phyloP scores from a whole-genome alignment of 768 basidiomycete species.

The Boletus patriciae region DNA sequence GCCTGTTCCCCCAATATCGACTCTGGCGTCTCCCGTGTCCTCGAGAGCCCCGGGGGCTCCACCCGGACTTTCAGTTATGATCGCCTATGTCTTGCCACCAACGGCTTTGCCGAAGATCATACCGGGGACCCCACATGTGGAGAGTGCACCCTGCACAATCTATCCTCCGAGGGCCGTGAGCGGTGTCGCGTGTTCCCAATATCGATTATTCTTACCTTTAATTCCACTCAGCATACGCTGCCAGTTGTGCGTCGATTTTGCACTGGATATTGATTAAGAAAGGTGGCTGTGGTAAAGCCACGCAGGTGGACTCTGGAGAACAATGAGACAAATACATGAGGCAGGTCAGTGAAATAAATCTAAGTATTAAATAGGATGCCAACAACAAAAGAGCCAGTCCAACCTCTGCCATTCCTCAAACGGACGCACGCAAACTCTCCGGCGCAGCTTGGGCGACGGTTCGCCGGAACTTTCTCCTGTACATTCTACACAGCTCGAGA shows the following conservation, averaged over 20 bases:
- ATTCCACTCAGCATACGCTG: background rate
- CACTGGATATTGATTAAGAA: constrained; percentile 1
- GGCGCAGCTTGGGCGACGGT: constrained; percentile 53
- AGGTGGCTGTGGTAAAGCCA: constrained; percentile 2
- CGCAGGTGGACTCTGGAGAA: background rate
- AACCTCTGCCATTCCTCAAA: constrained; percentile 8
- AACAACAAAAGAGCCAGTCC: constrained; percentile 5
- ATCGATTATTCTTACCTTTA: background rate
- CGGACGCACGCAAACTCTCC: constrained; percentile 55
- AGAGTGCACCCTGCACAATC: constrained; percentile 28
- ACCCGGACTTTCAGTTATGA: background rate
- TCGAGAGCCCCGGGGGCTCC: background rate
- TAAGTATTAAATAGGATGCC: background rate
- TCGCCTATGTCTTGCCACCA: constrained; percentile 11
- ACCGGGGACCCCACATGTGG: constrained; percentile 22
- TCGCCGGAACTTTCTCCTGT: background rate
- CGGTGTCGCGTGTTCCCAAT: background rate
- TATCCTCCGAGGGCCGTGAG: constrained; percentile 7
- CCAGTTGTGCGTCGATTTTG: background rate
- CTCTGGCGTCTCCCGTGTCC: constrained; percentile 7
- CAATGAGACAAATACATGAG: background rate
- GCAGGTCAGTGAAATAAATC: constrained; percentile 1
- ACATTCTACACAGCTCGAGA: background rate
- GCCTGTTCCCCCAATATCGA: constrained; percentile 24
- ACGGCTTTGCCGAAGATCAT: constrained; percentile 22